These are phyloP conservation scores for Cupressus sempervirens DNA, from an alignment of 75 land plant species.

Conservation along the genomic window DNA sequence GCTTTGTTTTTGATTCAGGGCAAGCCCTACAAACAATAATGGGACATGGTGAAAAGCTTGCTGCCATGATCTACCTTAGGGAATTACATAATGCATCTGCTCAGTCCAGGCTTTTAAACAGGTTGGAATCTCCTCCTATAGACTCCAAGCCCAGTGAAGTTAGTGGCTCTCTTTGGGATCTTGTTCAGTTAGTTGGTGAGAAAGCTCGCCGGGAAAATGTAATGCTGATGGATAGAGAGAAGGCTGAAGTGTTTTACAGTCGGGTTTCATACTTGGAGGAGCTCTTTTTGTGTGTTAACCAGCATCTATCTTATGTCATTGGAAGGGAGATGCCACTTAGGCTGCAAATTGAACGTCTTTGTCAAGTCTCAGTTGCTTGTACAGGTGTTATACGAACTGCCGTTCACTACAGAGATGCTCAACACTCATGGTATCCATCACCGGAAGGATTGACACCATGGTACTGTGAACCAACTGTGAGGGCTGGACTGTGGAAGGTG, in stretches of 20 bases:
- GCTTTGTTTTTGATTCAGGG: conserved; percentile 44
- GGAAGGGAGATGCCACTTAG: conserved; percentile 34
- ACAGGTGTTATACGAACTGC: conserved; percentile 47
- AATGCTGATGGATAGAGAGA: conserved; percentile 94
- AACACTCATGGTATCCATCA: conserved; percentile 90
- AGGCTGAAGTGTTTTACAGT: conserved; percentile 94
- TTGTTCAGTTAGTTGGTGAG: conserved; percentile 88
- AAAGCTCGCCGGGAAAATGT: conserved; percentile 88
- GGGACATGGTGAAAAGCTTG: conserved; percentile 98
- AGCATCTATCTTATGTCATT: conserved; percentile 48
- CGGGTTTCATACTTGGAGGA: conserved; percentile 90
- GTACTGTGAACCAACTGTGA: conserved; percentile 70
- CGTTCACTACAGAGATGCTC: conserved; percentile 54
- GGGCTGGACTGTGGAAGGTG: conserved; percentile 78
- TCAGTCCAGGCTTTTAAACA: conserved; percentile 29
- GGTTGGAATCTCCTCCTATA: conserved; percentile 9
- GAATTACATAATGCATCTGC: conserved; percentile 68
- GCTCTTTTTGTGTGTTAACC: conserved; percentile 65
- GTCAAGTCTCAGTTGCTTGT: conserved; percentile 75
- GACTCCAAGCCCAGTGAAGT: conserved; percentile 17
- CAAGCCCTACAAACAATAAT: conserved; percentile 68
- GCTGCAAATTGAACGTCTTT: conserved; percentile 58
- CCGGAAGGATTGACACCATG: conserved; percentile 88
- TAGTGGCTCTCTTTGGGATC: conserved; percentile 87
- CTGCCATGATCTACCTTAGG: conserved; percentile 71